These are phyloP conservation scores for Logfia minima DNA, from an alignment of 129 eudicot species.

Conservation along the genomic window DNA sequence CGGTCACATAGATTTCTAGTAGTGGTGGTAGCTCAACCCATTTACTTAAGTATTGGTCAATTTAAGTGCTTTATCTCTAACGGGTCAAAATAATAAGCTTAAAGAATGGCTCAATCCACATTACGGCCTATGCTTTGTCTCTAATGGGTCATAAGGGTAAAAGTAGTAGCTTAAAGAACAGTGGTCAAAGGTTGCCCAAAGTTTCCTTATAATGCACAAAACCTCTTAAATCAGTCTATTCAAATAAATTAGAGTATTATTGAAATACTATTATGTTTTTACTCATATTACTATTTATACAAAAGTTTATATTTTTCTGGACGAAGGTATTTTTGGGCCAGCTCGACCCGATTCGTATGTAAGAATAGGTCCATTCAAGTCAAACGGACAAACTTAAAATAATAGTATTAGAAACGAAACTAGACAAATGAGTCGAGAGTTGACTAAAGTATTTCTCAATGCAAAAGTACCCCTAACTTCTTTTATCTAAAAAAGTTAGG, in stretches of 20 bases:
- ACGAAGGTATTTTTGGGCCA: no score
- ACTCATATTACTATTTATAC: no score
- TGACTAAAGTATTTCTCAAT: neutral
- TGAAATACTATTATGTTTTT: no score
- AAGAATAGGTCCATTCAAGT: neutral
- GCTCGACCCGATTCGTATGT: neutral
- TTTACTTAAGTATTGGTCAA: no score
- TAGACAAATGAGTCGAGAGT: neutral
- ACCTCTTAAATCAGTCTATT: neutral
- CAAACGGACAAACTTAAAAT: neutral
- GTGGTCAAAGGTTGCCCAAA: neutral
- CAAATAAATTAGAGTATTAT: neutral
- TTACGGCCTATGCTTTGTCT: no score
- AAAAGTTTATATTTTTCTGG: neutral
- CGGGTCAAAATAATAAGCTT: no score
- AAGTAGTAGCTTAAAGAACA: no score
- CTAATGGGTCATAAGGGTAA: no score
- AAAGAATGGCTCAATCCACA: no score
- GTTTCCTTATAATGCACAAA: neutral
- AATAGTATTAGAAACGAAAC: neutral
- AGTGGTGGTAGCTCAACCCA: neutral
- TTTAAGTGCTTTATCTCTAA: no score
- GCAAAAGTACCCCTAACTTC: neutral
- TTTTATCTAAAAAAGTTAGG: neutral
- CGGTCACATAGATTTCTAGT: no score